Conservation (phyloP, 2,329 filamentous ascomycete genomes). For the Colletotrichum eleusines region DNA sequence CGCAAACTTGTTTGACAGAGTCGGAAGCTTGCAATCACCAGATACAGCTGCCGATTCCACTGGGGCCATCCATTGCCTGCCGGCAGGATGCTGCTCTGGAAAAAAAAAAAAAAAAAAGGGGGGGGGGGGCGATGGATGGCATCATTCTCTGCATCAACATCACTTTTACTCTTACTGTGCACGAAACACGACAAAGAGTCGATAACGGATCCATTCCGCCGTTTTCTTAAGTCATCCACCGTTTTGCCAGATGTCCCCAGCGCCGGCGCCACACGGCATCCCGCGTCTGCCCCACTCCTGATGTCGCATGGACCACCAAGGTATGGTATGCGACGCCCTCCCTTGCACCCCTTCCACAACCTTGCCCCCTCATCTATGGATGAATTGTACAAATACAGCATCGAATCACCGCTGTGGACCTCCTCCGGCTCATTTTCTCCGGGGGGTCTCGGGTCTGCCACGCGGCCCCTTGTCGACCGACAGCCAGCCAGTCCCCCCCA, state of each 20-base stretch:
- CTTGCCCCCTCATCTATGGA: neutral
- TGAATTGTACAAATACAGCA: neutral
- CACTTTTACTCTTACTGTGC: conserved; percentile 12
- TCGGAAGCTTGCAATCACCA: neutral
- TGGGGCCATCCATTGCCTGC: conserved; percentile 9
- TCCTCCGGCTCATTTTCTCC: conserved; percentile 30
- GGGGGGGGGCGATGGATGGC: neutral
- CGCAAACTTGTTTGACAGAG: neutral
- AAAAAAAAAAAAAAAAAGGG: too few species aligned
- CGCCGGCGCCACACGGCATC: conserved; percentile 34
- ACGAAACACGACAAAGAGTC: conserved; percentile 13
- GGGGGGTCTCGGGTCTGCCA: conserved; percentile 27
- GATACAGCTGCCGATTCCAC: conserved; percentile 21
- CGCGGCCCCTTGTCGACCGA: conserved; percentile 16
- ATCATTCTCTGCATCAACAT: conserved; percentile 12
- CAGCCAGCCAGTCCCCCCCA: neutral
- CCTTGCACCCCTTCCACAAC: neutral
- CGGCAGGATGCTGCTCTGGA: neutral
- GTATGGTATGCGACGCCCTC: neutral
- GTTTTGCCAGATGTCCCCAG: conserved; percentile 29
- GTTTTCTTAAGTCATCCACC: conserved; percentile 34
- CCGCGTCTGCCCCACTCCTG: conserved; percentile 27
- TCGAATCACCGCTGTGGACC: neutral
- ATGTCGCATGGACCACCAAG: conserved; percentile 27
- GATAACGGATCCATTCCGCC: conserved; percentile 28